A percentile compares a stretch with the other conserved stretches of the same genome.
phyloP scores from a whole-genome alignment of 495 filamentous ascomycete genomes.

The Staphylotrichum longicolle region DNA sequence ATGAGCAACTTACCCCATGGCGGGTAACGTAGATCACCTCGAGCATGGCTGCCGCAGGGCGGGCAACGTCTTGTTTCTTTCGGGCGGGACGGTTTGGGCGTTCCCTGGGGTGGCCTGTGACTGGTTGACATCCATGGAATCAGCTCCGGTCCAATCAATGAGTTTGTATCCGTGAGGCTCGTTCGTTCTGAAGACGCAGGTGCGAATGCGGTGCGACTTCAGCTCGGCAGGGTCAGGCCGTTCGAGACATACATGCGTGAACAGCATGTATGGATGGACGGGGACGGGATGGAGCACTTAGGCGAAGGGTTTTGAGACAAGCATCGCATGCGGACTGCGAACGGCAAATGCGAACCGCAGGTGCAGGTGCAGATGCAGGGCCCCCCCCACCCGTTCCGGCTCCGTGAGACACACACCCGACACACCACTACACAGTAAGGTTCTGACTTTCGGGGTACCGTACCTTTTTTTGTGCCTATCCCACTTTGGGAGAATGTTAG shows the following conservation, averaged over 20 bases:
- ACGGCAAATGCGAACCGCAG: not conserved
- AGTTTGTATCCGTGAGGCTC: not conserved
- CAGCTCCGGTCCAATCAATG: not conserved
- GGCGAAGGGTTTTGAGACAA: no score
- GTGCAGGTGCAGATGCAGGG: not conserved
- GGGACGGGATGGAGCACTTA: no score
- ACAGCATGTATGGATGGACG: no score
- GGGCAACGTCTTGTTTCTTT: not conserved
- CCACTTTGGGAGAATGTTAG: not conserved
- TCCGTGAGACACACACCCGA: no score
- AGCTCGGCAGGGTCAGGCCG: conserved; percentile 6
- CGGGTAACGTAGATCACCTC: conserved; percentile 83
- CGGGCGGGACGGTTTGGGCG: no score
- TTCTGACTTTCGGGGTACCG: not conserved
- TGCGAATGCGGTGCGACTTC: conserved; percentile 1
- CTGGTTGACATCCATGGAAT: conserved; percentile 1
- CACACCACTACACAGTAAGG: no score
- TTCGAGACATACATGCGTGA: conserved; percentile 1
- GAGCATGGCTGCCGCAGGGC: conserved; percentile 37
- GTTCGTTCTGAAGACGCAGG: not conserved
- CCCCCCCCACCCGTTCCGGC: no score
- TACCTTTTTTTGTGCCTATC: not conserved
- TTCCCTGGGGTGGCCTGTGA: conserved; percentile 1
- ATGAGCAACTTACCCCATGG: conserved; percentile 67
- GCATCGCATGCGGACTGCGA: not conserved